Evolutionary conservation across 106 monocot species (phyloP), one percentile per base, ranked within the genome.

Genomic region (Dioscorea dumetorum): DNA sequence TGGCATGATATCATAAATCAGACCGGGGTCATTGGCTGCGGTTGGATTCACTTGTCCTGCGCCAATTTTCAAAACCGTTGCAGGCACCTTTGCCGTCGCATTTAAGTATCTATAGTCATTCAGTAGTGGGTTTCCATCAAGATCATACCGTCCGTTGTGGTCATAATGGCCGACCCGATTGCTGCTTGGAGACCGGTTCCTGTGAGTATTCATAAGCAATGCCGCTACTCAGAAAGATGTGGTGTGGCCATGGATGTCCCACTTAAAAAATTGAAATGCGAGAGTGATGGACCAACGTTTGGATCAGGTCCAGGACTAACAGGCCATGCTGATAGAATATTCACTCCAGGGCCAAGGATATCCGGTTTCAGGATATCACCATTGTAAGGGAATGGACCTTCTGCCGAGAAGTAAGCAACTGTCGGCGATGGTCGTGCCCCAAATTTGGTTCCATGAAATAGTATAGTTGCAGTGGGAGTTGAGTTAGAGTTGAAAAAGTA

Each of bases 21-120:
- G 69, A 0, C 82, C 70, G 8, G 78, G 74, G 16, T 77, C 21
- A 0, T 22, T 57, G 4, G 82, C 82, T 62, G 16, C 56, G 24
- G 14, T 14, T 8, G 74, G 66, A 28, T 84, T 18, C 11, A 84
- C 69, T 22, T 80, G 79, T 0, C 84, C 84, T 8, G 83, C 69
- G 3, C 83, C 83, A 17, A 24, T 70, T 0, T 64, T 75, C 24
- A 83, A 78, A 19, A 78, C 4, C n/a, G n/a, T n/a, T n/a, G 19
- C 12, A 20, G 2, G 64, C 64, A 4, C 20, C 48, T 17, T 63
- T 4, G 63, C 63, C 0, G 35, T 32, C 34, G 4, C 16, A 7
- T 22, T 63, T n/a, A n/a, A n/a, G n/a, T n/a, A n/a, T 17, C 41
- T n/a, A 17, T 63, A n/a, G n/a, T 63, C 35, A 17, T 63, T 35